Conservation (phyloP, 805 yeast species). For the Lipomyces sp. region DNA sequence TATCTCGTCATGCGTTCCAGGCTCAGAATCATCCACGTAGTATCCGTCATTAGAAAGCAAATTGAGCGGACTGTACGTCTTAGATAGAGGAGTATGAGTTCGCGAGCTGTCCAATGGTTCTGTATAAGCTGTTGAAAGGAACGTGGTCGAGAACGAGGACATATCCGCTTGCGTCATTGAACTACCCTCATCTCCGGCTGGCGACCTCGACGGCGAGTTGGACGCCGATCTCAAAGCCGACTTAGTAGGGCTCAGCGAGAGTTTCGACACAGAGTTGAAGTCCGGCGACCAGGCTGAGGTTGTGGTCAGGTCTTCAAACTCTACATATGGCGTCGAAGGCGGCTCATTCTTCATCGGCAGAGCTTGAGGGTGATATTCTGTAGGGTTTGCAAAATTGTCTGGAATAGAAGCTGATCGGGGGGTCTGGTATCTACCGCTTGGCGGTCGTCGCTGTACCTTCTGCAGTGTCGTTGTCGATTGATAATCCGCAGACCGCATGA, state of each 20-base stretch:
- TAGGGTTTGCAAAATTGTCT: background rate
- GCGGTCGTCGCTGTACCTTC: background rate
- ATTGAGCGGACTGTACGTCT: background rate
- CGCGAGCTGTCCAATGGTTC: background rate
- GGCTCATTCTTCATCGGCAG: background rate
- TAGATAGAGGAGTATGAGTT: background rate
- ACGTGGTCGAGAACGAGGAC: background rate
- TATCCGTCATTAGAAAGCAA: background rate
- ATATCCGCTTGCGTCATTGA: background rate
- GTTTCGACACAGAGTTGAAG: no score
- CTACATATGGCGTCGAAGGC: no score
- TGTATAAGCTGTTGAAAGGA: background rate
- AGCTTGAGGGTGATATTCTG: background rate
- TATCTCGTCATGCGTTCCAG: background rate
- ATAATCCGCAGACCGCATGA: background rate
- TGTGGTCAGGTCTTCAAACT: no score
- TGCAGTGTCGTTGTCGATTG: background rate
- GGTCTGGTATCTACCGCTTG: background rate
- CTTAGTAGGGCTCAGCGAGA: background rate
- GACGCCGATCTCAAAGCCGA: background rate
- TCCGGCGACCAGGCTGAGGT: no score
- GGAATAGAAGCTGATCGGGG: background rate
- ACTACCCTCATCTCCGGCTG: background rate
- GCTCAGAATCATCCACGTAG: background rate
- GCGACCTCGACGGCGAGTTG: background rate